Evolutionary conservation across 768 basidiomycete genomes (phyloP), one percentile per base, ranked within the genome.

Genomic region (Tubosaeta sp.): DNA sequence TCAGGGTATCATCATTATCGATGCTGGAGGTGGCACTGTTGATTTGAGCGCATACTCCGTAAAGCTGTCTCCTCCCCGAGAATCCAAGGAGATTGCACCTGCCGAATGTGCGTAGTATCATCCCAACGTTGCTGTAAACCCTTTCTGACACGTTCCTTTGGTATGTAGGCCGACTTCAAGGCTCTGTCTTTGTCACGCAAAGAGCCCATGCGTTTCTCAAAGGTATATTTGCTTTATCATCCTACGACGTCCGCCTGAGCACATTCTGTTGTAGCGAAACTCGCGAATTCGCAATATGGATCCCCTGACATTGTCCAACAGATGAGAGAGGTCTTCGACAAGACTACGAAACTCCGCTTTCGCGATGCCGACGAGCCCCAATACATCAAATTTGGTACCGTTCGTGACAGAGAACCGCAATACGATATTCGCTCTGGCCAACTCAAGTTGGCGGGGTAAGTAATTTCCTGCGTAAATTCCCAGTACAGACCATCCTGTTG

Each of bases 1-100:
- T 0, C 52, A 68, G 22, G 70, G 69, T 0, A 54, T 78, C 7
- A 63, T 78, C n/a, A 60, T 80, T 10, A 67, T 79, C n/a, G 79
- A 80, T 58, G 62, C 58, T 19, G 80, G 78, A 13, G 73, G 76
- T 1, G 67, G 32, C 32, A 33, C 32, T 5, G 12, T 33, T 12
- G 32, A 33, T 33, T 33, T 33, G 32, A 33, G 32, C 49, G 71
- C 65, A 26, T 74, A 63, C 63, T 66, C 54, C 4, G 58, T 63
- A 38, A 65, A 55, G 7, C 27, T 64, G 6, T 63, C 57, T 2
- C 56, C 59, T 1, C 48, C 55, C 1, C 53, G 38, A 16, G 53
- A 54, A 11, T 65, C 74, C 33, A 59, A 76, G 38, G 72, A 74
- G 52, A 60, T 74, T 47, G 59, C 62, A 19, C 62, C 65, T 33